Percentiles rank a stretch among this genome's conserved stretches.
Evolutionary conservation across 176 grass and related monocot genomes (phyloP).

Genomic region (Dendrocalamus sinicus): DNA sequence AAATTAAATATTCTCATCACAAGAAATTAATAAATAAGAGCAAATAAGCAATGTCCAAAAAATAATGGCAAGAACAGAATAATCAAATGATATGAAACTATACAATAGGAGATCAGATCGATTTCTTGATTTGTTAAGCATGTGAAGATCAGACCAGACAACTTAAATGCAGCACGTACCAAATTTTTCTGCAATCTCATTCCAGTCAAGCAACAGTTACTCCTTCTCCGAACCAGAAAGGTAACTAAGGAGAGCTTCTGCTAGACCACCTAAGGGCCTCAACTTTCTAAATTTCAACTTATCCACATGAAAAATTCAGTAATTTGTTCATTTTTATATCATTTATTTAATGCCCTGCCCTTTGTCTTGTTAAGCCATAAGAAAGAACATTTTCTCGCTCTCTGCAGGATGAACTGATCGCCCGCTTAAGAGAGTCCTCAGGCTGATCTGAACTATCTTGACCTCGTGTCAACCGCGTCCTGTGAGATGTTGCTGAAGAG

Average conservation of each 20-base stretch:
- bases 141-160: too few relatives aligned
- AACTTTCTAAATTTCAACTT: background rate
- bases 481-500: background rate
- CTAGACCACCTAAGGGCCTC: slow-evolving; percentile 48
- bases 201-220: slow-evolving; percentile 86
- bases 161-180: slow-evolving; percentile 52
- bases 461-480: background rate
- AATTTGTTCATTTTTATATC: background rate
- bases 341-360: background rate
- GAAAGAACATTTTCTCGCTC: background rate
- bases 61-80: slow-evolving; percentile 26
- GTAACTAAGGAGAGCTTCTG: slow-evolving; percentile 56
- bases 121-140: background rate
- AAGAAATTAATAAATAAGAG: slow-evolving; percentile 26
- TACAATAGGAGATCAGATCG: background rate
- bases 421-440: slow-evolving; percentile 32
- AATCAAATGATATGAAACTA: slow-evolving; percentile 25
- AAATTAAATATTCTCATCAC: slow-evolving; percentile 25
- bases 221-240: slow-evolving; percentile 66
- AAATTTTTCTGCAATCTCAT: slow-evolving; percentile 73
- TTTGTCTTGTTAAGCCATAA: slow-evolving; percentile 25
- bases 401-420: slow-evolving; percentile 43
- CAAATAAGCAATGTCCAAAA: slow-evolving; percentile 8
- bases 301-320: background rate
- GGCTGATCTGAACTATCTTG: slow-evolving; percentile 3